phyloP scores from a whole-genome alignment of 148 eudicot species.

The Amaranthus palmeri region DNA sequence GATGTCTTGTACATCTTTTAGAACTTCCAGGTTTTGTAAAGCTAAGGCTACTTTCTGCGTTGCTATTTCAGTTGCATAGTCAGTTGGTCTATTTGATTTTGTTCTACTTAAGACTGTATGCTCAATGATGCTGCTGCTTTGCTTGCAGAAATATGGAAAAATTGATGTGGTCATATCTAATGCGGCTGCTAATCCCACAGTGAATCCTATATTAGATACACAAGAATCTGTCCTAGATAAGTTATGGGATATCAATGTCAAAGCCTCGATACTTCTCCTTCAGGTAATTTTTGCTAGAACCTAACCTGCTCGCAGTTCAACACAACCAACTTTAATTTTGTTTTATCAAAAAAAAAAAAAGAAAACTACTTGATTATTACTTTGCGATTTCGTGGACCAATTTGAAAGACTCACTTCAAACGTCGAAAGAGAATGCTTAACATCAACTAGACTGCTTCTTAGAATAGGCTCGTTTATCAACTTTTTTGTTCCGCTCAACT shows the following conservation, averaged over 20 bases:
- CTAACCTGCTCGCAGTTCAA: background rate
- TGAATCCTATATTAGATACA: conserved; percentile 50
- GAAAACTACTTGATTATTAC: too few relatives aligned
- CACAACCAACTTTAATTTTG: too few relatives aligned
- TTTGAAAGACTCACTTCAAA: too few relatives aligned
- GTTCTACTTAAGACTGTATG: background rate
- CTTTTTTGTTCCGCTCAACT: too few relatives aligned
- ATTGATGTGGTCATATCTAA: conserved; percentile 88
- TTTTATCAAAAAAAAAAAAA: too few relatives aligned
- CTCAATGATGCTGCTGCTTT: conserved; percentile 15
- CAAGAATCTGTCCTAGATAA: conserved; percentile 85
- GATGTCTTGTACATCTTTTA: background rate
- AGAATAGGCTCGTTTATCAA: too few relatives aligned
- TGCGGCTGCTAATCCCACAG: conserved; percentile 87
- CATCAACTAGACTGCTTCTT: too few relatives aligned
- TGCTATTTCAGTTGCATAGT: background rate
- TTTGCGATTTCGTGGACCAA: too few relatives aligned
- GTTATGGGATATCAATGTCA: conserved; percentile 93
- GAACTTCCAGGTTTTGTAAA: background rate
- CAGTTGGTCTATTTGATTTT: background rate
- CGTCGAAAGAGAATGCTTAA: too few relatives aligned
- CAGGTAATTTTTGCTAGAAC: conserved; percentile 38
- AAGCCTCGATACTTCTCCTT: conserved; percentile 74
- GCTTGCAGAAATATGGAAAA: conserved; percentile 79
- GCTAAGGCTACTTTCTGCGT: too few relatives aligned